Conservation (phyloP, 345 rosid genomes). For the Aquilaria malaccensis region DNA sequence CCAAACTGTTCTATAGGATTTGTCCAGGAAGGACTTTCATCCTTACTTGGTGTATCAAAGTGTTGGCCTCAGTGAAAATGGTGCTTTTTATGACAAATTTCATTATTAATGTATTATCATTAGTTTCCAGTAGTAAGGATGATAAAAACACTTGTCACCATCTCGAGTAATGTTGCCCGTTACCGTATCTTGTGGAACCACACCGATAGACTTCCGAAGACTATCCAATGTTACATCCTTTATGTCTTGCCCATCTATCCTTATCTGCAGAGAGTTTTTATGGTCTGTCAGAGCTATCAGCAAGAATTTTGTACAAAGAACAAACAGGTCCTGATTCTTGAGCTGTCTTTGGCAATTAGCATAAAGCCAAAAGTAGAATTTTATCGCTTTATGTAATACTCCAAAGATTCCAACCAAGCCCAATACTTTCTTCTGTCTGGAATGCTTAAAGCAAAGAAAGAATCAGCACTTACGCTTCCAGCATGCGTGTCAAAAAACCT, state of each 20-base stretch:
- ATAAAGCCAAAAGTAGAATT: neutral
- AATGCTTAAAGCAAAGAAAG: neutral
- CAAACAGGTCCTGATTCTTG: neutral
- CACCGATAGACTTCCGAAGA: slow-evolving; percentile 70
- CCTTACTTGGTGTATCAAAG: too few species aligned
- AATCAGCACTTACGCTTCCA: slow-evolving; percentile 61
- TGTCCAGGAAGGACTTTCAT: too few species aligned
- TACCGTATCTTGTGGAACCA: slow-evolving; percentile 98
- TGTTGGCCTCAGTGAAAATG: too few species aligned
- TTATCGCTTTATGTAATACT: neutral
- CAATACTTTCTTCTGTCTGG: neutral
- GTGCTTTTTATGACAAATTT: too few species aligned
- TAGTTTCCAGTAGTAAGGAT: too few species aligned
- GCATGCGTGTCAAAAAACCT: slow-evolving; percentile 75
- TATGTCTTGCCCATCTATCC: slow-evolving; percentile 84
- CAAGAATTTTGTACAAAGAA: slow-evolving; percentile 8
- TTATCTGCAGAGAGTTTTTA: slow-evolving; percentile 37
- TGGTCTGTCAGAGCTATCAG: neutral
- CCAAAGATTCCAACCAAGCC: too few species aligned
- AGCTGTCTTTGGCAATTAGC: too few species aligned
- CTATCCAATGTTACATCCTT: slow-evolving; percentile 69
- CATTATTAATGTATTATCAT: too few species aligned
- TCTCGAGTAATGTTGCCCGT: neutral
- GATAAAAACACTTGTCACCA: too few species aligned
- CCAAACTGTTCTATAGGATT: too few species aligned